A percentile compares a stretch with the other conserved stretches of the same genome.
These are phyloP conservation scores for Cordia subcordata DNA, from an alignment of 257 asterid genomes.

Conservation along the genomic window DNA sequence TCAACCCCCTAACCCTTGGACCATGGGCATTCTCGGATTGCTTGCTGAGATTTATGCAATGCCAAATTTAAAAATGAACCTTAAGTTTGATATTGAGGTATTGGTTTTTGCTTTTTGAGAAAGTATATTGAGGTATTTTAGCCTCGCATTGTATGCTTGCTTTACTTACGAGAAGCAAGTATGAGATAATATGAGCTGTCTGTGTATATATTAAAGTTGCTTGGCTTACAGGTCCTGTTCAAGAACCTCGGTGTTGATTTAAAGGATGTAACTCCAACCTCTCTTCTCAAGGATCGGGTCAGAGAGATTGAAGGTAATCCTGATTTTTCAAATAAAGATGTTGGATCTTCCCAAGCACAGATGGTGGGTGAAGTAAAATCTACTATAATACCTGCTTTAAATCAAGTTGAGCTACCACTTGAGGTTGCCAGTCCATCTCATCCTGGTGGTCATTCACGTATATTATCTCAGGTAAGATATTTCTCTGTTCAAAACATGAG, in stretches of 20 bases:
- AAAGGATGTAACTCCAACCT: constrained; percentile 77
- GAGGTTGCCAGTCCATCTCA: constrained; percentile 55
- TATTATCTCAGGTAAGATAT: constrained; percentile 58
- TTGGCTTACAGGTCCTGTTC: constrained; percentile 72
- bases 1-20: constrained; percentile 99
- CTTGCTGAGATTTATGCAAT: constrained; percentile 90
- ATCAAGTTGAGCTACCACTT: constrained; percentile 69
- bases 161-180: background rate
- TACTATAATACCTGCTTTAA: constrained; percentile 51
- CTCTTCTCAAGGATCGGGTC: constrained; percentile 74
- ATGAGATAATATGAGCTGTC: constrained; percentile 3
- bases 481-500: constrained; percentile 6
- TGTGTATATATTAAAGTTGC: constrained; percentile 8
- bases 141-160: background rate
- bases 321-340: constrained; percentile 92
- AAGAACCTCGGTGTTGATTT: constrained; percentile 87
- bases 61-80: constrained; percentile 98
- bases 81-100: constrained; percentile 98
- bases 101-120: no score
- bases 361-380: constrained; percentile 62
- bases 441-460: constrained; percentile 66
- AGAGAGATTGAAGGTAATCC: constrained; percentile 96
- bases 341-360: constrained; percentile 64
- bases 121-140: constrained; percentile 83
- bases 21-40: constrained; percentile 94